These are phyloP conservation scores for Leptosphaerulina australis DNA, from an alignment of 2,329 filamentous ascomycete genomes.

Conservation along the genomic window DNA sequence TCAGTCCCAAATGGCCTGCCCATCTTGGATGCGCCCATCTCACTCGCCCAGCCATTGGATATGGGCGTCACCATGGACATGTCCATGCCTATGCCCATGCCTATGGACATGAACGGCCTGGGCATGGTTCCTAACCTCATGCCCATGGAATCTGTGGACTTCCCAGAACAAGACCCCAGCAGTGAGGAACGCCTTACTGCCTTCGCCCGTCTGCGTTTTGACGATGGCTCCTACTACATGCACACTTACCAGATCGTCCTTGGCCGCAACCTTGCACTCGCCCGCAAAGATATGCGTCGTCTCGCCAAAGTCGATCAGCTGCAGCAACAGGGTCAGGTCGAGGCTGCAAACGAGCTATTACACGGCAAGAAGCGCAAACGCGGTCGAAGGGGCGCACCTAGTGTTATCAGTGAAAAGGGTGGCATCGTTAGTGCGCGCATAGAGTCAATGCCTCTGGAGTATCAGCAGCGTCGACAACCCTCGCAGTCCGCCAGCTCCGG, in stretches of 20 bases:
- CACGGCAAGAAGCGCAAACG: constrained; percentile 55
- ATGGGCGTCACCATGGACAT: constrained; percentile 19
- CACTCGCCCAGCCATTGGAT: constrained; percentile 23
- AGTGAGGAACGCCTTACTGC: constrained; percentile 57
- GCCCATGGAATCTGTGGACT: constrained; percentile 18
- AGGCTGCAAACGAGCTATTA: constrained; percentile 33
- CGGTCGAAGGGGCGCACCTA: constrained; percentile 60
- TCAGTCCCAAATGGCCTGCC: constrained; percentile 20
- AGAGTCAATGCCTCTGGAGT: constrained; percentile 41
- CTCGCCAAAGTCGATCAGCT: constrained; percentile 44
- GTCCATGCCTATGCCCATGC: constrained; percentile 20
- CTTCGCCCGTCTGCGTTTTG: constrained; percentile 72
- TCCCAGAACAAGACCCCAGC: constrained; percentile 13
- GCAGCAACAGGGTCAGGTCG: constrained; percentile 33
- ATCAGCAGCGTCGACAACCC: constrained; percentile 45
- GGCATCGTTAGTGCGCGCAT: constrained; percentile 62
- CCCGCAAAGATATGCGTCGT: constrained; percentile 59
- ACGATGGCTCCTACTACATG: constrained; percentile 79
- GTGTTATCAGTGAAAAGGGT: constrained; percentile 71
- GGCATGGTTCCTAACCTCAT: constrained; percentile 12
- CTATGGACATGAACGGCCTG: constrained; percentile 20
- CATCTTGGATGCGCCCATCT: constrained; percentile 31
- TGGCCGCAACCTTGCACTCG: constrained; percentile 66
- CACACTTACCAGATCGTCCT: constrained; percentile 75
- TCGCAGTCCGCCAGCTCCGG: constrained; percentile 61